Conservation (phyloP, 768 basidiomycete species). For the Lactarius tabidus region DNA sequence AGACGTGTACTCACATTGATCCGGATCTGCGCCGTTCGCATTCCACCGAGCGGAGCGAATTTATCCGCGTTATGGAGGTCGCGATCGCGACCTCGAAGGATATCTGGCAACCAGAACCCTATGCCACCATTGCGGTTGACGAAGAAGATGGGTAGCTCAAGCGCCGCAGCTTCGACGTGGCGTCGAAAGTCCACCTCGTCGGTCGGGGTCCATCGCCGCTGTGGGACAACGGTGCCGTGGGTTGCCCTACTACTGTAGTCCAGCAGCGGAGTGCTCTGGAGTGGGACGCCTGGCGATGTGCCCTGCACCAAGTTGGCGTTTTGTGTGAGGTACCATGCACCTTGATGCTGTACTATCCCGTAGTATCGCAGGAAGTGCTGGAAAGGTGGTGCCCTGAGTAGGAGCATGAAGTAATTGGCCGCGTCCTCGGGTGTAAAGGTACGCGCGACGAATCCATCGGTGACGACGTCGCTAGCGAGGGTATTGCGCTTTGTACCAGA, state of each 20-base stretch:
- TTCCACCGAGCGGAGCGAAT: background rate
- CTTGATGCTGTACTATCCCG: background rate
- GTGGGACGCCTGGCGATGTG: background rate
- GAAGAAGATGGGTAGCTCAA: conserved; percentile 22
- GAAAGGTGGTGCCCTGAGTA: background rate
- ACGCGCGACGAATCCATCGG: conserved; percentile 3
- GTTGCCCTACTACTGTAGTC: background rate
- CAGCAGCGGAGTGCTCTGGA: conserved; percentile 2
- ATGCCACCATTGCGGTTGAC: background rate
- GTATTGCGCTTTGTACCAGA: background rate
- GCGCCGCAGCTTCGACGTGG: background rate
- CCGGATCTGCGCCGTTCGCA: conserved; percentile 5
- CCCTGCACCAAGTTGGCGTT: background rate
- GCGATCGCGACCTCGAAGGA: background rate
- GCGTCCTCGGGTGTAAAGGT: conserved; percentile 5
- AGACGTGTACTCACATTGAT: conserved; percentile 1
- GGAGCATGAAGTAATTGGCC: background rate
- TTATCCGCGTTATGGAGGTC: background rate
- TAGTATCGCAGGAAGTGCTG: conserved; percentile 1
- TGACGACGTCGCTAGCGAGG: background rate
- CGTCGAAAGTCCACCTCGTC: conserved; percentile 9
- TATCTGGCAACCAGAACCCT: background rate
- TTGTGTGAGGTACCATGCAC: conserved; percentile 9
- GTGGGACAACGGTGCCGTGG: conserved; percentile 10
- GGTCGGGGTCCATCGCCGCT: conserved; percentile 7